Percentiles rank a stretch among this genome's conserved stretches.
These are phyloP conservation scores for Thelonectria olida DNA, from an alignment of 2,329 filamentous ascomycete genomes.

Conservation along the genomic window DNA sequence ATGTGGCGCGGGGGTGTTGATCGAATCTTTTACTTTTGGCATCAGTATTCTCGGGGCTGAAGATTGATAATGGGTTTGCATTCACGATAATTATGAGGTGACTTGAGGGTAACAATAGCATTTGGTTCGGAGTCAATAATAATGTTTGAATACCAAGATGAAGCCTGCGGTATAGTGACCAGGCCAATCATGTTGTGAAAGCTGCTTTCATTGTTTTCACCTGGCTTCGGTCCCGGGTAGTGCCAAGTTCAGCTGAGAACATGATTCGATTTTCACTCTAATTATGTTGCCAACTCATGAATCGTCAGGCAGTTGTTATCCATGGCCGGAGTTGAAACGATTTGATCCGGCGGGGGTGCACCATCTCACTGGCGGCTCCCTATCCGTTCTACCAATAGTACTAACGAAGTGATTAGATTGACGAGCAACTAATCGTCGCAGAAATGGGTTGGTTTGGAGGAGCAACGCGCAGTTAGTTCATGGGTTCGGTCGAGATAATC, in stretches of 20 bases:
- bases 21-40: conserved; percentile 16
- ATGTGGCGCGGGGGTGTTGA: conserved; percentile 28
- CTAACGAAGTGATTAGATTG: conserved; percentile 15
- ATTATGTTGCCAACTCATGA: background rate
- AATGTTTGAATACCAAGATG: conserved; percentile 2
- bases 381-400: background rate
- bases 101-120: conserved; percentile 3
- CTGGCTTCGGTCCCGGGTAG: background rate
- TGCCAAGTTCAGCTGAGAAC: background rate
- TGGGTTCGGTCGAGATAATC: background rate
- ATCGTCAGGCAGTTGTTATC: background rate
- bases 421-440: no score
- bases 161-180: background rate
- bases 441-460: no score
- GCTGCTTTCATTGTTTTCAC: background rate
- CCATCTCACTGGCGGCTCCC: no score
- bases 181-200: background rate
- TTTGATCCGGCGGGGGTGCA: no score
- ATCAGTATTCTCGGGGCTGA: conserved; percentile 4
- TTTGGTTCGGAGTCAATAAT: conserved; percentile 18
- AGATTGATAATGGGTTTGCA: conserved; percentile 19
- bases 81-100: conserved; percentile 1
- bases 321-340: background rate
- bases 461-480: no score
- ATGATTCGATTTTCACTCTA: background rate